A percentile compares a stretch with the other conserved stretches of the same genome.
Conservation (phyloP, 108 stramenopile genomes). For the Aurantiochytrium sp. region DNA sequence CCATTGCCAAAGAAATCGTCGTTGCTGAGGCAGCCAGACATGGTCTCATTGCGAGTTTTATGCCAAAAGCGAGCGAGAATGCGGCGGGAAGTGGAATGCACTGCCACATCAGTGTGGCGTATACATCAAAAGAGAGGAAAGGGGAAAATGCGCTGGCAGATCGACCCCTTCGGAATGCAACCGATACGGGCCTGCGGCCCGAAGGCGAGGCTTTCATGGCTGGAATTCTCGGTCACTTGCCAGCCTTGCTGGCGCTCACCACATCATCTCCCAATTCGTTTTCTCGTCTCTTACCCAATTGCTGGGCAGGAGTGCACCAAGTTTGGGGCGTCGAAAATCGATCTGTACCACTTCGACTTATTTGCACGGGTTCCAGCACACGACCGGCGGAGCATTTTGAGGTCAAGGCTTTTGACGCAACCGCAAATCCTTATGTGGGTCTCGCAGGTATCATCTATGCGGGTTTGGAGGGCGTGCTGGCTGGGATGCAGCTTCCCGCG, state of each 20-base stretch:
- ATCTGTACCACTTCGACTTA: neutral
- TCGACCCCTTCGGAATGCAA: neutral
- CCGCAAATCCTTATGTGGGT: neutral
- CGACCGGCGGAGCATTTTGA: neutral
- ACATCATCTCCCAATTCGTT: neutral
- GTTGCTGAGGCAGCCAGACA: neutral
- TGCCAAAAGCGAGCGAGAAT: neutral
- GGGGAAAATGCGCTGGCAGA: neutral
- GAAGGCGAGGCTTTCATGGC: neutral
- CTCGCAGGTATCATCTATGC: neutral
- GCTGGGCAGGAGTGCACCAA: neutral
- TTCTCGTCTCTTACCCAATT: neutral
- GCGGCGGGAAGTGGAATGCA: neutral
- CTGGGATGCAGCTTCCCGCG: neutral
- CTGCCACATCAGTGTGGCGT: neutral
- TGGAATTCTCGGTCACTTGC: neutral
- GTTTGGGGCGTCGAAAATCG: constrained; percentile 1
- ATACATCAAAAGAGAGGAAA: neutral
- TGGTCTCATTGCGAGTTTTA: neutral
- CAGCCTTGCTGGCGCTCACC: neutral
- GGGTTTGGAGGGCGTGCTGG: neutral
- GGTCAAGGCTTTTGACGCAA: neutral
- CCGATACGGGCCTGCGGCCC: neutral
- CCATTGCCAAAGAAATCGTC: neutral
- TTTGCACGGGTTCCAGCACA: neutral